phyloP scores from a whole-genome alignment of 805 yeast genomes.

The Wickerhamiella lipophila region DNA sequence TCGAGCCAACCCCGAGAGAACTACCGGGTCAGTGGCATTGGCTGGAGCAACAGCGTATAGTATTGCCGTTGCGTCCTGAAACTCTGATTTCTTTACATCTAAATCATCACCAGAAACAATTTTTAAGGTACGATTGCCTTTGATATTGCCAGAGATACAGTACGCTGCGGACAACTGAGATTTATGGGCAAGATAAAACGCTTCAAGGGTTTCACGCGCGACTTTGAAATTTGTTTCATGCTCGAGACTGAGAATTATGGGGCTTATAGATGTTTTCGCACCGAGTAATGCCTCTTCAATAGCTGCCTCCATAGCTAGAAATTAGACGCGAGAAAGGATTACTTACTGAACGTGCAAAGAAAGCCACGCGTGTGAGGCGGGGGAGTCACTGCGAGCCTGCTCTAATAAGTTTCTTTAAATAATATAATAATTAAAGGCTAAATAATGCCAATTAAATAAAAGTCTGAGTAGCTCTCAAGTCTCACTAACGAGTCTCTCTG shows the following conservation, averaged over 20 bases:
- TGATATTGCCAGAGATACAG: neutral
- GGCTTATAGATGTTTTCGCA: neutral
- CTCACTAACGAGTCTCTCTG: neutral
- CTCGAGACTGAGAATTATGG: slow-evolving; percentile 1
- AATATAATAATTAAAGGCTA: neutral
- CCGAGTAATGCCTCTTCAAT: slow-evolving; percentile 6
- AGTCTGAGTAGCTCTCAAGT: no score
- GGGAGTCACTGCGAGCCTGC: no score
- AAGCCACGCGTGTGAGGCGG: no score
- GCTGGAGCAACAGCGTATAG: neutral
- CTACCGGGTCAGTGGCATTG: slow-evolving; percentile 3
- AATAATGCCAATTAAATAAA: no score
- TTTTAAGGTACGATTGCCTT: neutral
- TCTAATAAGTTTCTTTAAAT: no score
- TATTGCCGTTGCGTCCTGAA: neutral
- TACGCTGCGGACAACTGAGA: slow-evolving; percentile 6
- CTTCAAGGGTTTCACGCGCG: slow-evolving; percentile 1
- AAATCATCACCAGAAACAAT: neutral
- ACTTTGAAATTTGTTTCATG: neutral
- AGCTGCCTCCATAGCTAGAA: neutral
- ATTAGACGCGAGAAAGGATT: no score
- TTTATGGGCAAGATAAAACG: neutral
- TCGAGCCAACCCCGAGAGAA: slow-evolving; percentile 2
- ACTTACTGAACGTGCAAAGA: no score
- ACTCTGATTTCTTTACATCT: neutral